Evolutionary conservation across 2,329 filamentous ascomycete genomes (phyloP).

Genomic region (Alternaria sp.): DNA sequence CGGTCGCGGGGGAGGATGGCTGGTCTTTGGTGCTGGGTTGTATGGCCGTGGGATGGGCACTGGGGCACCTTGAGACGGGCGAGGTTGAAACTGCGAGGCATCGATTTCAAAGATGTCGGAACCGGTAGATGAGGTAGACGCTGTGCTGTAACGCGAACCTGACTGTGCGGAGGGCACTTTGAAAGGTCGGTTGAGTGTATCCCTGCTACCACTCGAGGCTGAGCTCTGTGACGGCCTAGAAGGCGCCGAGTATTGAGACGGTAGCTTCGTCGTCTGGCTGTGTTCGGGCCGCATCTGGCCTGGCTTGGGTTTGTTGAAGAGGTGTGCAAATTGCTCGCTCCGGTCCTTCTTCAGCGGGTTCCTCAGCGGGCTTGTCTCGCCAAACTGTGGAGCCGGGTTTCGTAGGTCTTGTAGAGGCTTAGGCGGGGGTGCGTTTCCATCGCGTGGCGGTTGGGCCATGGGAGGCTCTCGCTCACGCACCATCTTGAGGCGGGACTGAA

Average conservation of each 20-base stretch:
- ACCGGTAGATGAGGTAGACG: conserved; percentile 28
- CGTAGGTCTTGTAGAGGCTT: conserved; percentile 43
- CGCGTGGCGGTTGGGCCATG: conserved; percentile 41
- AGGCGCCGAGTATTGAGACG: conserved; percentile 23
- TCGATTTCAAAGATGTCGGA: conserved; percentile 47
- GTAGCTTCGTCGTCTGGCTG: conserved; percentile 47
- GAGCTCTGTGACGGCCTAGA: conserved; percentile 8
- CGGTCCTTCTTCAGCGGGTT: conserved; percentile 52
- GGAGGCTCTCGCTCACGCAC: conserved; percentile 59
- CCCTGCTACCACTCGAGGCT: not conserved
- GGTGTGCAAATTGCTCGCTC: conserved; percentile 42
- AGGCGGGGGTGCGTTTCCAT: conserved; percentile 19
- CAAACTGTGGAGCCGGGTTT: conserved; percentile 56
- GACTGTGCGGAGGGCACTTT: conserved; percentile 21
- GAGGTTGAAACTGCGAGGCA: conserved; percentile 41
- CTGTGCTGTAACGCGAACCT: conserved; percentile 32
- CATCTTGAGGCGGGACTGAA: conserved; percentile 47
- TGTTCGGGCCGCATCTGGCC: conserved; percentile 59
- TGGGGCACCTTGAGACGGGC: conserved; percentile 30
- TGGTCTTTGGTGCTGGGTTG: conserved; percentile 52
- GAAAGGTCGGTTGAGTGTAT: conserved; percentile 20
- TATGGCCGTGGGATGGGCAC: conserved; percentile 58
- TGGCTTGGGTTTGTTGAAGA: conserved; percentile 60
- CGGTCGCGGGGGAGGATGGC: conserved; percentile 58
- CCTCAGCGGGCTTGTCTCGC: conserved; percentile 63